These are phyloP conservation scores for Blastomyces parvus DNA, from an alignment of 2,329 filamentous ascomycete species.

Conservation along the genomic window DNA sequence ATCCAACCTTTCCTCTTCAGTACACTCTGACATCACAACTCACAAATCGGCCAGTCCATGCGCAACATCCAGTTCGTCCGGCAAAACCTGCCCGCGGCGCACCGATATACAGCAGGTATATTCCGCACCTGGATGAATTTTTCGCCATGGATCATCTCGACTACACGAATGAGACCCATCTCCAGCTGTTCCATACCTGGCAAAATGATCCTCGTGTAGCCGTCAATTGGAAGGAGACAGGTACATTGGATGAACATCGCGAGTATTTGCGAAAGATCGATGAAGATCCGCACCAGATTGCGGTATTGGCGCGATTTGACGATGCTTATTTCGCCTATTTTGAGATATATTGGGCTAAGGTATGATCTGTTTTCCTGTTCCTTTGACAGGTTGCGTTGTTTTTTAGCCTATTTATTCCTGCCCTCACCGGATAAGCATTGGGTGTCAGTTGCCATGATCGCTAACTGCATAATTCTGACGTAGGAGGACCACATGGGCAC, in stretches of 20 bases:
- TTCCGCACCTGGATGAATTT: conserved; percentile 64
- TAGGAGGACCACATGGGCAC: conserved; percentile 53
- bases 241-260: conserved; percentile 63
- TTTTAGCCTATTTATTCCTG: too few relatives aligned
- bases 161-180: conserved; percentile 53
- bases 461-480: not conserved
- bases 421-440: not conserved
- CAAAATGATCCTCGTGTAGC: conserved; percentile 76
- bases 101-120: conserved; percentile 67
- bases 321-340: conserved; percentile 66
- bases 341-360: conserved; percentile 69
- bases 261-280: conserved; percentile 61
- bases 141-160: conserved; percentile 71
- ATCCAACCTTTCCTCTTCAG: conserved; percentile 25
- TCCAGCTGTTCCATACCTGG: conserved; percentile 66
- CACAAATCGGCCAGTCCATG: conserved; percentile 43
- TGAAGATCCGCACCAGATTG: conserved; percentile 61
- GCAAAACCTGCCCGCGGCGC: conserved; percentile 62
- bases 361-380: conserved; percentile 24
- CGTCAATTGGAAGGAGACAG: conserved; percentile 70
- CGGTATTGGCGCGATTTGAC: conserved; percentile 62
- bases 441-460: not conserved
- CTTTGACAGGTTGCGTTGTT: not conserved
- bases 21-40: conserved; percentile 41
- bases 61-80: conserved; percentile 61